Base-by-base conservation (phyloP, 2,329 filamentous ascomycete genomes). In the Arthrinium phaeospermum region DNA sequence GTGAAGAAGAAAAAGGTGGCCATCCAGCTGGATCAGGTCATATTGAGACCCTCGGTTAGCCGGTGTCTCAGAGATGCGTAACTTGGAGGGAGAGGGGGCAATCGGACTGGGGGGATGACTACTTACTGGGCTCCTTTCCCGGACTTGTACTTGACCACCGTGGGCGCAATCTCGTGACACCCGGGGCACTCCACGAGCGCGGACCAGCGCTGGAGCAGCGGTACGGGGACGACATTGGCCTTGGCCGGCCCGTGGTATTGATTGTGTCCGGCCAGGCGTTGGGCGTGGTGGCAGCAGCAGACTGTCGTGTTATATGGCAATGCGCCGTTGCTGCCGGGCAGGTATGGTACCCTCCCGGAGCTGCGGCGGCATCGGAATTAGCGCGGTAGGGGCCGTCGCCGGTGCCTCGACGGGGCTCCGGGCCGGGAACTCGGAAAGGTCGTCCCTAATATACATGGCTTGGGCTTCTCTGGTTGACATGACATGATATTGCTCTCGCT, bases 1-100 rank as follows among this genome's bases (percentile, higher is more conserved):
- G 67, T 46, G 44, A 68, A 47, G 41, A 68, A 47, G 41, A 68
- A 68, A n/a, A 68, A 68, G 13, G 67, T 47, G 41, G 67, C 67
- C n/a, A 68, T 68, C 67, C 45, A 68, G 24, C 67, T 68, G 47
- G n/a, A 22, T 37, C 3, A 37, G 37, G 5, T 1, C 37, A 37
- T 7, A 37, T 37, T 37, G 37, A 37, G 8, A 37, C 8, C 37
- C 37, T 37, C 6, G 37, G 37, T 41, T 10, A 41, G 7, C 1
- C 37, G 7, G 5, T 37, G 27, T 61, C 53, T n/a, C 30, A 12
- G 53, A 34, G 27, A 22, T 24, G 34, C 12, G 7, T 1, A 61
- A 22, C 8, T 22, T 4, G 46, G 46, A 22, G 22, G 22, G 30
- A 61, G 1, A 37, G 7, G 22, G 7, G 22, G 34, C 4, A 19